Percentiles rank a stretch among this genome's conserved stretches.
phyloP scores from a whole-genome alignment of 2,329 filamentous ascomycete genomes.

The Balansia obtecta region DNA sequence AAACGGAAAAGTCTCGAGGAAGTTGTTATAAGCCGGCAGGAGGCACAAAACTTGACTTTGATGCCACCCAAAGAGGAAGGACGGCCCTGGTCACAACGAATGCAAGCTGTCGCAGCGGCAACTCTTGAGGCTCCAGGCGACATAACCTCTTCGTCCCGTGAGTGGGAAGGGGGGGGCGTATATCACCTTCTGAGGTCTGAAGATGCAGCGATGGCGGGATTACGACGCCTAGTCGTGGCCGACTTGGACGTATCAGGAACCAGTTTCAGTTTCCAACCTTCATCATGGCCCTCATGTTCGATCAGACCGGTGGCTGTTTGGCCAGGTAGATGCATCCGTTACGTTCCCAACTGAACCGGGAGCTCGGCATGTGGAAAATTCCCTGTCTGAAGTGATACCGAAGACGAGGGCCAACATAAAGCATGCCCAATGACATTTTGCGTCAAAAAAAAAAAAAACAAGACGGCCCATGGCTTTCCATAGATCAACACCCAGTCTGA shows the following conservation, averaged over 20 bases:
- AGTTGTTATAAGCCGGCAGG: background rate
- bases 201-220: background rate
- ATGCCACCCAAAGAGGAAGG: background rate
- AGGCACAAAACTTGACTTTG: background rate
- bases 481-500: too few species aligned
- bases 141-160: slow-evolving; percentile 1
- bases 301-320: background rate
- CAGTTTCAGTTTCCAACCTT: too few species aligned
- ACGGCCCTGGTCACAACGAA: background rate
- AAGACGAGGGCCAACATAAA: too few species aligned
- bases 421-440: too few species aligned
- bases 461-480: too few species aligned
- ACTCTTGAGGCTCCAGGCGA: background rate
- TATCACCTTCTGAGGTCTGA: background rate
- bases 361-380: background rate
- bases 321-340: background rate
- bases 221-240: background rate
- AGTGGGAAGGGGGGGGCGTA: too few species aligned
- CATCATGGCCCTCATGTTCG: background rate
- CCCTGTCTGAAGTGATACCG: too few species aligned
- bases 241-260: too few species aligned
- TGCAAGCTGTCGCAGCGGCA: background rate
- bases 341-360: background rate
- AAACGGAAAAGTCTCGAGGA: background rate
- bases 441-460: too few species aligned